phyloP scores from a whole-genome alignment of 257 asterid species.

The Striga asiatica region DNA sequence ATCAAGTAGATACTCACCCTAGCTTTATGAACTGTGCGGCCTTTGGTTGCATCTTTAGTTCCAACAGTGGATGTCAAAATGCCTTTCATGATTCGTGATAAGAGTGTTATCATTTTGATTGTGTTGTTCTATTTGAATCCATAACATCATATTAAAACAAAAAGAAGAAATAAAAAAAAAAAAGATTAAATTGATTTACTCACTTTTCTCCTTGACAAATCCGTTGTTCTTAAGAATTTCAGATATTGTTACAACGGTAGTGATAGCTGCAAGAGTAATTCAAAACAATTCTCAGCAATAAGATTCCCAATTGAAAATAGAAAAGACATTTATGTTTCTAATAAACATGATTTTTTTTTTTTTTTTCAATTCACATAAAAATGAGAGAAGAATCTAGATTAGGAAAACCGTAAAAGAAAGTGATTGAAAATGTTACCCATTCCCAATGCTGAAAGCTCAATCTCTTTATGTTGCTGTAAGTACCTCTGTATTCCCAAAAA shows the following conservation, averaged over 20 bases:
- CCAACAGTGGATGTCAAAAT: conserved; percentile 74
- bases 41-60: conserved; percentile 68
- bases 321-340: no score
- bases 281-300: not conserved
- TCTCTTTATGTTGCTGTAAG: conserved; percentile 85
- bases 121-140: not conserved
- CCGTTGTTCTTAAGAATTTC: conserved; percentile 88
- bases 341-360: no score
- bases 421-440: conserved; percentile 51
- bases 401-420: not conserved
- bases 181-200: no score
- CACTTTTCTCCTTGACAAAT: conserved; percentile 73
- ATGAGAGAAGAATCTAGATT: not conserved
- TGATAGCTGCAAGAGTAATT: conserved; percentile 45
- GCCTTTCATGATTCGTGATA: conserved; percentile 26
- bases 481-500: conserved; percentile 49
- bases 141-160: no score
- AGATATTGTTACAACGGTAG: conserved; percentile 78
- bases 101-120: not conserved
- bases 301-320: not conserved
- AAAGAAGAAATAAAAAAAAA: not conserved
- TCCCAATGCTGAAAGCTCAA: conserved; percentile 96
- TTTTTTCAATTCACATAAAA: not conserved
- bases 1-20: conserved; percentile 48
- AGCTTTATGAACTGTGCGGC: conserved; percentile 69